Conservation (phyloP, 2,329 filamentous ascomycete species). For the Ampelomyces quisqualis region DNA sequence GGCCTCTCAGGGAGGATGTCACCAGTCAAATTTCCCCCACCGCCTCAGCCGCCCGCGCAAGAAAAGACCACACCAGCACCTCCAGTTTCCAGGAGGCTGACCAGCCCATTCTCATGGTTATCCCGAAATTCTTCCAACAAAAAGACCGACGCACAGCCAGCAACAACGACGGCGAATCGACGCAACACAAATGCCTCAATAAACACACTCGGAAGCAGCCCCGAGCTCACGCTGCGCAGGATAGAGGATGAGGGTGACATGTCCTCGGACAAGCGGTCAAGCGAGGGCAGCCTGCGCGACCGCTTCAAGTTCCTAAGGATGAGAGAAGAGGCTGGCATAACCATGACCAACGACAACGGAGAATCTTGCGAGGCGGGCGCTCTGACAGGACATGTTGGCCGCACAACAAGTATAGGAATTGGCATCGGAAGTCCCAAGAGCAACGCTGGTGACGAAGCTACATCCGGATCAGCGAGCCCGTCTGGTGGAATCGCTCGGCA, state of each 20-base stretch:
- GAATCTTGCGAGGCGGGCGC: slow-evolving; percentile 43
- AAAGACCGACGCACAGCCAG: slow-evolving; percentile 59
- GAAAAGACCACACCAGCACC: slow-evolving; percentile 34
- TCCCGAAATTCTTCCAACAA: slow-evolving; percentile 55
- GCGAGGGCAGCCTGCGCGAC: slow-evolving; percentile 48
- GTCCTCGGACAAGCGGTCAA: slow-evolving; percentile 34
- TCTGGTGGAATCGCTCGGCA: slow-evolving; percentile 54
- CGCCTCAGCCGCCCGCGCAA: slow-evolving; percentile 31
- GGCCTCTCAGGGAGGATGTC: slow-evolving; percentile 73
- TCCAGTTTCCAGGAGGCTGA: slow-evolving; percentile 65
- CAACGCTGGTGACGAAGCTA: slow-evolving; percentile 46
- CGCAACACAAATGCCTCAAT: slow-evolving; percentile 80
- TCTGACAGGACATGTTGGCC: slow-evolving; percentile 45
- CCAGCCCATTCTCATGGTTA: slow-evolving; percentile 55
- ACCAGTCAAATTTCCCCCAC: slow-evolving; percentile 55
- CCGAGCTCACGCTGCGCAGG: slow-evolving; percentile 74
- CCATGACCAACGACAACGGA: slow-evolving; percentile 50
- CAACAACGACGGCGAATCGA: slow-evolving; percentile 51
- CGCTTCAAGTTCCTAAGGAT: slow-evolving; percentile 50
- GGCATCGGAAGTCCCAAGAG: slow-evolving; percentile 53
- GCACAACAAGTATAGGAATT: slow-evolving; percentile 47
- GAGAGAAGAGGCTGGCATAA: slow-evolving; percentile 48
- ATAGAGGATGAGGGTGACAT: slow-evolving; percentile 62
- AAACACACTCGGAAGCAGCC: slow-evolving; percentile 75
- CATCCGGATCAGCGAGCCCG: slow-evolving; percentile 5